Evolutionary conservation across 345 rosid species (phyloP), one percentile per base, ranked within the genome.

Genomic region (Eucalyptus marginata): DNA sequence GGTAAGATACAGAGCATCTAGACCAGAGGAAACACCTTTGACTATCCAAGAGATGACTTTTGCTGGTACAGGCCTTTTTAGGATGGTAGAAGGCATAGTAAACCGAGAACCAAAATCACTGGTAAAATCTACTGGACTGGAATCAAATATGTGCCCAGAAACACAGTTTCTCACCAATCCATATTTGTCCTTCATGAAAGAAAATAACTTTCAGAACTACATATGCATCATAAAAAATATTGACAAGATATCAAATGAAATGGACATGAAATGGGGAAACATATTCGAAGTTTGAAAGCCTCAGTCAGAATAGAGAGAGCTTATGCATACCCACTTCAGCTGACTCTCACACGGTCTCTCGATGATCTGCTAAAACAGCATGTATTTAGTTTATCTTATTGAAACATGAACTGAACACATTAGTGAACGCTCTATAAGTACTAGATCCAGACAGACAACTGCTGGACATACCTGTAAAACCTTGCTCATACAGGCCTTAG

Each of bases 401-500:
- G 15, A 6, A 40, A 76, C 83, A 20, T 76, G 83, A 76, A 71
- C 47, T 36, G 47, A 76, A 76, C 29, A 76, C 83, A 76, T 76
- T 76, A 76, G 47, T 40, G 29, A 76, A 76, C 27, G 43, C 81
- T 71, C 5, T 20, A 84, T 81, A 52, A 54, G 86, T 43, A 49
- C 31, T 43, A 47, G 46, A 56, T 49, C 58, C 43, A 88, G 24
- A 36, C 51, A 62, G 85, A 24, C 5, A 50, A 59, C 83, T 86
- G 58, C 31, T 44, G 50, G 83, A 62, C 40, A 85, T 92, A 92
- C 99, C 98, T 98, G 98, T 87, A 95, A 92, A 44, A 94, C 95
- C 94, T 98, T 96, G 93, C 95, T 94, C 99, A 96, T 92, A 91
- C 98, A 97, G 89, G 99, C 98, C 92, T 98, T 97, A 5, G 98